Evolutionary conservation across 768 basidiomycete genomes (phyloP), one percentile per base, ranked within the genome.

Genomic region (Mycena leptocephala): DNA sequence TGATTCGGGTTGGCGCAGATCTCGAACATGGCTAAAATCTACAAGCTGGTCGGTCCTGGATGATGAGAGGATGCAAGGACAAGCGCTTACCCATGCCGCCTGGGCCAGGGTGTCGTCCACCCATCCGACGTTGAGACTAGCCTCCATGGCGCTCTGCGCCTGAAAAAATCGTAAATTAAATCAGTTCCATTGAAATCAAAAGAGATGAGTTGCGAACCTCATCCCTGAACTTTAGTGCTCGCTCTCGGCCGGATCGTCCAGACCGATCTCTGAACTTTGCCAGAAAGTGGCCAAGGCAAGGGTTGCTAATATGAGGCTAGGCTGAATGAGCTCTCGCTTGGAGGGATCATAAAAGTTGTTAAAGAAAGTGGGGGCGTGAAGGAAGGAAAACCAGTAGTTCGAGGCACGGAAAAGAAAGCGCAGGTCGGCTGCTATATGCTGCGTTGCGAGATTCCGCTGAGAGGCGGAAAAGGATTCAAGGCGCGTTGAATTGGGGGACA

Each of bases 21-120:
- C 81, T 95, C 94, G 76, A 95, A 95, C 76, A 95, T 84, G 14
- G 94, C 90, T 48, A 95, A 83, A 41, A 96, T 83, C 94, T 95
- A 63, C 55, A 10, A 48, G 72, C 18, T 22, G 6, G 68, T 72
- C 46, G 53, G 51, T 32, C 41, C 30, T 3, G 30, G 55, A 69
- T 14, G 26, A 28, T 28, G 75, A 63, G 10, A 69, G 48, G 28
- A 10, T 75, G n/a, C 68, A 30, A 11, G 66, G 64, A 26, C 46
- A 41, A 30, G 65, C 51, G 33, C 90, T 78, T 82, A 95, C 94
- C 93, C 93, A 95, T 70, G 93, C 92, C 43, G 94, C 93, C 83
- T 95, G 93, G 16, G 92, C 93, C 9, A 95, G 88, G 37, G 90
- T 91, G 79, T 94, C 92, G 77, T 95, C 94, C 18, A 95, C 88